Conservation (phyloP, 163 green algal genomes). For the Coccomyxa subellipsoidea region DNA sequence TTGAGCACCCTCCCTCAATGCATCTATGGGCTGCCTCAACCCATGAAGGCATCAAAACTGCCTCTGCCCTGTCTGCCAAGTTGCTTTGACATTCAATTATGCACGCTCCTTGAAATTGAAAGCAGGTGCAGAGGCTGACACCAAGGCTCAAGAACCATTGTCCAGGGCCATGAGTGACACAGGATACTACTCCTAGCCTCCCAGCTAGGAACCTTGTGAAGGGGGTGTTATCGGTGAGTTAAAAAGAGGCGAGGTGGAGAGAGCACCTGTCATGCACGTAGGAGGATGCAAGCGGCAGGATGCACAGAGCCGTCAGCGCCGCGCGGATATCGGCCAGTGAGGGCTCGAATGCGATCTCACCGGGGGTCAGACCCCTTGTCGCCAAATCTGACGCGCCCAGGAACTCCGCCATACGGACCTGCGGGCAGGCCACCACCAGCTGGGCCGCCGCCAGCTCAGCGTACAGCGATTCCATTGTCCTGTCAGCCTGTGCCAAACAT, state of each 20-base stretch:
- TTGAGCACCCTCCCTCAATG: too few relatives aligned
- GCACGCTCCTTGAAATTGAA: too few relatives aligned
- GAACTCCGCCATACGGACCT: slow-evolving; percentile 63
- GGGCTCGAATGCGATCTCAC: slow-evolving; percentile 42
- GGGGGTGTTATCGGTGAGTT: too few relatives aligned
- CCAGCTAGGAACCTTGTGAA: too few relatives aligned
- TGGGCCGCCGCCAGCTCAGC: slow-evolving; percentile 79
- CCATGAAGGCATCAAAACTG: too few relatives aligned
- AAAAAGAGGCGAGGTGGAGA: neutral
- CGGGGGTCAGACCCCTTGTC: slow-evolving; percentile 60
- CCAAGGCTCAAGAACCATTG: too few relatives aligned
- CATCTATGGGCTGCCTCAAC: too few relatives aligned
- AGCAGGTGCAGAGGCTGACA: too few relatives aligned
- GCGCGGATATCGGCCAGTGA: slow-evolving; percentile 73
- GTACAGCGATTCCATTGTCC: slow-evolving; percentile 82
- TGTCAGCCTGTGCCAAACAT: slow-evolving; percentile 57
- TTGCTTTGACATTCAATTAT: too few relatives aligned
- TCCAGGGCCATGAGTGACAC: too few relatives aligned
- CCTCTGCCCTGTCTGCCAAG: too few relatives aligned
- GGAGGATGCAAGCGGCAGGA: slow-evolving; percentile 71
- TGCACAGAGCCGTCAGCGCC: slow-evolving; percentile 69
- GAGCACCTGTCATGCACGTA: neutral
- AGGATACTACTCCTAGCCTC: too few relatives aligned
- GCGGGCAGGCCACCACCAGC: slow-evolving; percentile 58
- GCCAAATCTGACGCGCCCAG: slow-evolving; percentile 64